These are phyloP conservation scores for Colletotrichum acutatum DNA, from an alignment of 2,329 filamentous ascomycete species.

Conservation along the genomic window DNA sequence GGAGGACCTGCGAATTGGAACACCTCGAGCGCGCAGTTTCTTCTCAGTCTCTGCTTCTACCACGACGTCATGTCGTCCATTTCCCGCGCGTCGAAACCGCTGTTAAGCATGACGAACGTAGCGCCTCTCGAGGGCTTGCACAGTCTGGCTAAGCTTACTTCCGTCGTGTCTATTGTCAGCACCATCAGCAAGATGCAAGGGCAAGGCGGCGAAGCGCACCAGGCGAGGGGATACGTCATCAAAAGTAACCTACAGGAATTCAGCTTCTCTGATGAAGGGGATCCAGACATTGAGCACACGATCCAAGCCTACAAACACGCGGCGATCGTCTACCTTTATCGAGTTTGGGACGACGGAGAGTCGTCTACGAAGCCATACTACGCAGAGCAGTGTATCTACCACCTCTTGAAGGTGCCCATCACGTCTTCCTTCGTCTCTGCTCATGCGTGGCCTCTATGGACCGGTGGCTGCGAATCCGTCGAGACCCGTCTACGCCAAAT, in stretches of 20 bases:
- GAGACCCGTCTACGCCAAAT: slow-evolving; percentile 38
- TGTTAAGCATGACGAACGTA: slow-evolving; percentile 39
- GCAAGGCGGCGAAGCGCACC: slow-evolving; percentile 24
- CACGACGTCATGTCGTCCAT: slow-evolving; percentile 46
- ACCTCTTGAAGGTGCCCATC: slow-evolving; percentile 41
- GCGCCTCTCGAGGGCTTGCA: slow-evolving; percentile 38
- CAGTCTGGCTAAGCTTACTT: slow-evolving; percentile 38
- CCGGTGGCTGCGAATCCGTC: slow-evolving; percentile 45
- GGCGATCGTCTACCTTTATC: slow-evolving; percentile 45
- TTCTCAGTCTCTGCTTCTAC: slow-evolving; percentile 44
- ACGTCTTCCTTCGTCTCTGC: slow-evolving; percentile 42
- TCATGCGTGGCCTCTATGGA: slow-evolving; percentile 47
- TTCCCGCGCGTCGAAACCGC: slow-evolving; percentile 39
- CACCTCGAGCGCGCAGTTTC: slow-evolving; percentile 41
- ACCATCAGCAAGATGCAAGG: slow-evolving; percentile 42
- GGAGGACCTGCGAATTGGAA: slow-evolving; percentile 36
- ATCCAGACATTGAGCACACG: slow-evolving; percentile 40
- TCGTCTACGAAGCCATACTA: slow-evolving; percentile 37
- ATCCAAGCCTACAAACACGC: slow-evolving; percentile 45
- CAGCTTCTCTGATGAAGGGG: neutral
- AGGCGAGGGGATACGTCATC: neutral
- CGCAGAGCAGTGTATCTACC: slow-evolving; percentile 40
- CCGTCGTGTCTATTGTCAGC: slow-evolving; percentile 39
- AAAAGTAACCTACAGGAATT: neutral
- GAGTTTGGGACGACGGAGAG: slow-evolving; percentile 42